These are phyloP conservation scores for Solanum etuberosum DNA, from an alignment of 257 asterid genomes.

Conservation along the genomic window DNA sequence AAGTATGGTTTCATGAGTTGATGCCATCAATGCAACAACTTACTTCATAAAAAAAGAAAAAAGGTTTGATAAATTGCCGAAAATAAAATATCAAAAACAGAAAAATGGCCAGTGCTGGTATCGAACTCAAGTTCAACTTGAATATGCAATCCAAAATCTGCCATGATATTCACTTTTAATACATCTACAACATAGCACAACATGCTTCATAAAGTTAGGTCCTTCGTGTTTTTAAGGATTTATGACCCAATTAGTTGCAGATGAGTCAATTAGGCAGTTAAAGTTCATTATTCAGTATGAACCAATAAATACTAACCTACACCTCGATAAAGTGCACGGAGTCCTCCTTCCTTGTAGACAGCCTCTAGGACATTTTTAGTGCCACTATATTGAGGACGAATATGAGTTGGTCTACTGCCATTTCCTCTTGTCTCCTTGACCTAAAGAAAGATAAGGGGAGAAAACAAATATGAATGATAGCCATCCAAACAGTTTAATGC, in stretches of 20 bases:
- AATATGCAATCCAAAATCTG: not conserved
- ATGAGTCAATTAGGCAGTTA: not conserved
- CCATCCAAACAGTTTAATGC: not conserved
- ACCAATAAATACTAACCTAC: constrained; percentile 39
- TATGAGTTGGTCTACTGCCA: constrained; percentile 22
- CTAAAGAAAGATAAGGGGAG: constrained; percentile 18
- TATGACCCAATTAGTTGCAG: not conserved
- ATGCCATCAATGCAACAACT: not conserved
- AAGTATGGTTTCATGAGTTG: not conserved
- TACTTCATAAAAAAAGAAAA: not conserved
- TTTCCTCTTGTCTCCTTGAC: constrained; percentile 42
- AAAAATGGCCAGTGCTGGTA: not conserved
- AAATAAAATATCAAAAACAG: not conserved
- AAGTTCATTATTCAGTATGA: not conserved
- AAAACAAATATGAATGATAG: not conserved
- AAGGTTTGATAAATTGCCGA: not conserved
- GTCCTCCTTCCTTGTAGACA: constrained; percentile 81
- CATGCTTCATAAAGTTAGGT: not conserved
- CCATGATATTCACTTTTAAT: not conserved
- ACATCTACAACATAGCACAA: not conserved
- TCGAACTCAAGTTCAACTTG: not conserved
- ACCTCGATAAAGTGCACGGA: constrained; percentile 83
- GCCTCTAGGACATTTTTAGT: constrained; percentile 55
- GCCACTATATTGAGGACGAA: constrained; percentile 56
- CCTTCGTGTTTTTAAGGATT: not conserved